Evolutionary conservation across 257 asterid genomes (phyloP).

Genomic region (Echites panduratus): DNA sequence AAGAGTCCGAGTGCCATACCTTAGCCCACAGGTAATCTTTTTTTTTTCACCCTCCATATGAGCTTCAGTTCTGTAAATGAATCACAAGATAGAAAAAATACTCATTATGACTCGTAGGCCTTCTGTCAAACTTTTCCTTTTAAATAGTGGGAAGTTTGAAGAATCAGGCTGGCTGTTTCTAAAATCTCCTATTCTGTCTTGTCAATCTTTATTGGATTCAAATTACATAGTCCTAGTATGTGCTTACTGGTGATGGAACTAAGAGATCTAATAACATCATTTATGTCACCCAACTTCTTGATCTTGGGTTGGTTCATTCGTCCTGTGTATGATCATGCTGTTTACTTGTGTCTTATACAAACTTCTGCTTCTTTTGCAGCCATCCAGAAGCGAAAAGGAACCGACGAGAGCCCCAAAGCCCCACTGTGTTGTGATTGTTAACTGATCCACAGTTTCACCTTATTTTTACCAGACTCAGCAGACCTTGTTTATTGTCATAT

Average conservation of each 20-base stretch:
- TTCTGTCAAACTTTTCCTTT: no score
- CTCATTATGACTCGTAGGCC: no score
- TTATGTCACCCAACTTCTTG: neutral
- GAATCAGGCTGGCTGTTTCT: neutral
- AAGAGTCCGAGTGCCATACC: slow-evolving; percentile 59
- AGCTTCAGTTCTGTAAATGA: neutral
- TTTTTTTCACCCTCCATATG: neutral
- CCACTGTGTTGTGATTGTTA: slow-evolving; percentile 43
- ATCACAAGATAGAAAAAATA: no score
- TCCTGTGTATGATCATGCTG: neutral
- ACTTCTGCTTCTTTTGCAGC: slow-evolving; percentile 30
- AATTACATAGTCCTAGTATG: neutral
- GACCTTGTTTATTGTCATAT: slow-evolving; percentile 10
- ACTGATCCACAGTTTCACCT: slow-evolving; percentile 17
- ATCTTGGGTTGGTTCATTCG: neutral
- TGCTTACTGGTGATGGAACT: neutral
- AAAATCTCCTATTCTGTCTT: no score
- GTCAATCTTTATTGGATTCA: neutral
- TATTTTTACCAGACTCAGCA: neutral
- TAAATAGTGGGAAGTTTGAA: no score
- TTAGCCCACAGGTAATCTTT: slow-evolving; percentile 58
- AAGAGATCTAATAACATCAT: neutral
- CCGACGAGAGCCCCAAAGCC: slow-evolving; percentile 40
- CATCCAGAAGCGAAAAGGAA: slow-evolving; percentile 39
- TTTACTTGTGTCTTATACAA: neutral